Conservation (phyloP, 2,329 filamentous ascomycete genomes). For the Kalaharituber pfeilii region DNA sequence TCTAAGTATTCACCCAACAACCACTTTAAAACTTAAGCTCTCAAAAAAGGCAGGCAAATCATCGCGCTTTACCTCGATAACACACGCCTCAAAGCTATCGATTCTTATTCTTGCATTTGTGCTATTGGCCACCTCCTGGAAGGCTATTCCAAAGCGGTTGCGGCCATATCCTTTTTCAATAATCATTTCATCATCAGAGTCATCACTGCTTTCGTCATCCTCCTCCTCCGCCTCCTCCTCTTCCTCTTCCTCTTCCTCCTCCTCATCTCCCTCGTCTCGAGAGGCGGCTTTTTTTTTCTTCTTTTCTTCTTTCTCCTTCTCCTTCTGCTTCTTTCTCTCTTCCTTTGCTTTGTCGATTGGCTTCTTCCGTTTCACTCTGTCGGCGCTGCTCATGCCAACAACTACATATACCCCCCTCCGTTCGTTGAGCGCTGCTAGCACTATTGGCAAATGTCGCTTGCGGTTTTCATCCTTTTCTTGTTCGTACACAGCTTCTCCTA, state of each 20-base stretch:
- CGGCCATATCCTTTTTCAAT: conserved; percentile 51
- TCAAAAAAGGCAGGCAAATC: conserved; percentile 83
- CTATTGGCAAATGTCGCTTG: conserved; percentile 57
- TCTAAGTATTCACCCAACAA: conserved; percentile 15
- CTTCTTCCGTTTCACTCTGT: conserved; percentile 47
- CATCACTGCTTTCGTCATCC: conserved; percentile 32
- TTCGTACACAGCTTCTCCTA: conserved; percentile 78
- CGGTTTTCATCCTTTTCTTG: conserved; percentile 69
- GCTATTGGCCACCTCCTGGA: conserved; percentile 84
- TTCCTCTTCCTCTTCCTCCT: conserved; percentile 36
- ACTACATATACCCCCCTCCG: conserved; percentile 75
- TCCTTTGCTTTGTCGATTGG: conserved; percentile 34
- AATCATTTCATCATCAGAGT: conserved; percentile 37
- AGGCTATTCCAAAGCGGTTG: conserved; percentile 86
- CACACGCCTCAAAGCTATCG: conserved; percentile 93
- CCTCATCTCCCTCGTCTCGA: conserved; percentile 32
- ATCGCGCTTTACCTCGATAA: conserved; percentile 95
- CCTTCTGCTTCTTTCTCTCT: conserved; percentile 44
- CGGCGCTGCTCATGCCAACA: conserved; percentile 62
- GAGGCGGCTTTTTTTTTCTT: conserved; percentile 38
- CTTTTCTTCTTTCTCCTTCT: conserved; percentile 43
- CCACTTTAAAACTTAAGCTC: conserved; percentile 63
- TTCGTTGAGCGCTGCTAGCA: conserved; percentile 80
- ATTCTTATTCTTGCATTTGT: conserved; percentile 79
- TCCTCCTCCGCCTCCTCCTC: conserved; percentile 33